Conservation (phyloP, 2,329 filamentous ascomycete species). For the Aspergillus carbonarius region DNA sequence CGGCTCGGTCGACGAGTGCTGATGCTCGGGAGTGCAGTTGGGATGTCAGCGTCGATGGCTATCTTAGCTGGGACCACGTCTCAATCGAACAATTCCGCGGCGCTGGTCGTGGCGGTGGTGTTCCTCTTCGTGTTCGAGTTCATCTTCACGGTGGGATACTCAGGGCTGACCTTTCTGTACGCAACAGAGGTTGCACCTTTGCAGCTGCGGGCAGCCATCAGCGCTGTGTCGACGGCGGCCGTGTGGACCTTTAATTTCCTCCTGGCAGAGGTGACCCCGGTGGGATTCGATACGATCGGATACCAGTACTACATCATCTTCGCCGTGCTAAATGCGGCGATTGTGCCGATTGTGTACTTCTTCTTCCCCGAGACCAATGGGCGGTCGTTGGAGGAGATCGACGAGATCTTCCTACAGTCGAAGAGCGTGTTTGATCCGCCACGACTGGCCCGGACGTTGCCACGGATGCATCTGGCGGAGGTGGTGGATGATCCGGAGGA, state of each 20-base stretch:
- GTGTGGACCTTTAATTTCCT: constrained; percentile 43
- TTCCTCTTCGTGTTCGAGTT: constrained; percentile 62
- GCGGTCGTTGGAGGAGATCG: constrained; percentile 40
- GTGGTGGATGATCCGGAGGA: constrained; percentile 6
- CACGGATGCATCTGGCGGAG: constrained; percentile 17
- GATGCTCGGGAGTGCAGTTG: constrained; percentile 35
- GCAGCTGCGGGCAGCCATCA: constrained; percentile 49
- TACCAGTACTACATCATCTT: constrained; percentile 50
- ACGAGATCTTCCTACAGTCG: constrained; percentile 38
- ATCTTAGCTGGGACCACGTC: constrained; percentile 53
- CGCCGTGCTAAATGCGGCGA: constrained; percentile 39
- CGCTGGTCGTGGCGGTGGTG: constrained; percentile 54
- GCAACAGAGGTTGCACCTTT: constrained; percentile 56
- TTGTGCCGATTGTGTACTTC: constrained; percentile 36
- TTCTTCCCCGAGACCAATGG: constrained; percentile 43
- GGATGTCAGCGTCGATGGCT: constrained; percentile 31
- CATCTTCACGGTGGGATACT: constrained; percentile 60
- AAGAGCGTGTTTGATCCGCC: constrained; percentile 31
- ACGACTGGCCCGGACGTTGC: constrained; percentile 20
- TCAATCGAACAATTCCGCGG: constrained; percentile 41
- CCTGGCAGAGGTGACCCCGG: constrained; percentile 38
- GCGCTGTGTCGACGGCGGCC: constrained; percentile 53
- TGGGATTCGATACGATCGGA: constrained; percentile 46
- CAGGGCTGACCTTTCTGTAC: constrained; percentile 61
- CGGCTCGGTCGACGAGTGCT: constrained; percentile 38